Percentiles rank a stretch among this genome's conserved stretches.
Evolutionary conservation across 1,139 yeast species (phyloP).

Genomic region (Scheffersomyces segobiensis): DNA sequence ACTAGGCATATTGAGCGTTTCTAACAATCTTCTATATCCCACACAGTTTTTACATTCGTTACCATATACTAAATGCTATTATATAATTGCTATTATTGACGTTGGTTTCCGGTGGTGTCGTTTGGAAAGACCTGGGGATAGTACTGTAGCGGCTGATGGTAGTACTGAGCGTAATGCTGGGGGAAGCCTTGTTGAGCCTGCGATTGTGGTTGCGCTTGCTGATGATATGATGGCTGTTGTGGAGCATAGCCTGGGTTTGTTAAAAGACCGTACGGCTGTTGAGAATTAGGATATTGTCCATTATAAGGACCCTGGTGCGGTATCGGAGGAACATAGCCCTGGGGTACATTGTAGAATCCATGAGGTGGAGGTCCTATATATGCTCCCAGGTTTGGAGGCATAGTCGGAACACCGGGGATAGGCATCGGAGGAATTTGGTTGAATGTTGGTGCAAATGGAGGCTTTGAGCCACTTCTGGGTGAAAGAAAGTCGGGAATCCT

Average conservation of each 20-base stretch:
- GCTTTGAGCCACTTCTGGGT: not conserved
- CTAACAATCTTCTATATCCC: not conserved
- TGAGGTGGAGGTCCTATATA: not conserved
- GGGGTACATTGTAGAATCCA: not conserved
- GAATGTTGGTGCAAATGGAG: not conserved
- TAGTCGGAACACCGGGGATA: not conserved
- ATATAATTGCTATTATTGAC: not conserved
- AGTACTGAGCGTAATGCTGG: not conserved
- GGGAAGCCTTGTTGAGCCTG: not conserved
- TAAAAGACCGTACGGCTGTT: not conserved
- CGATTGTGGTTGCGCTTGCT: constrained; percentile 4
- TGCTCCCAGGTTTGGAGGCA: not conserved
- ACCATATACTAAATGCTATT: not conserved
- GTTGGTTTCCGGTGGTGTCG: not conserved
- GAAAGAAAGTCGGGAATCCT: not conserved
- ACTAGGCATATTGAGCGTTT: not conserved
- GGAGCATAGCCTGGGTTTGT: not conserved
- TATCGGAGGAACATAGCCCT: not conserved
- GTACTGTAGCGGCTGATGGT: not conserved
- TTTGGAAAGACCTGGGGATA: not conserved
- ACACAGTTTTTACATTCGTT: not conserved
- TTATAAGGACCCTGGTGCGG: constrained; percentile 4
- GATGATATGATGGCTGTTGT: constrained; percentile 1
- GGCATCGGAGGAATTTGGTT: not conserved
- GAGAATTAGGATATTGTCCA: not conserved